Evolutionary conservation across 805 yeast genomes (phyloP), one percentile per base, ranked within the genome.

Genomic region (Pachysolen tannophilus): DNA sequence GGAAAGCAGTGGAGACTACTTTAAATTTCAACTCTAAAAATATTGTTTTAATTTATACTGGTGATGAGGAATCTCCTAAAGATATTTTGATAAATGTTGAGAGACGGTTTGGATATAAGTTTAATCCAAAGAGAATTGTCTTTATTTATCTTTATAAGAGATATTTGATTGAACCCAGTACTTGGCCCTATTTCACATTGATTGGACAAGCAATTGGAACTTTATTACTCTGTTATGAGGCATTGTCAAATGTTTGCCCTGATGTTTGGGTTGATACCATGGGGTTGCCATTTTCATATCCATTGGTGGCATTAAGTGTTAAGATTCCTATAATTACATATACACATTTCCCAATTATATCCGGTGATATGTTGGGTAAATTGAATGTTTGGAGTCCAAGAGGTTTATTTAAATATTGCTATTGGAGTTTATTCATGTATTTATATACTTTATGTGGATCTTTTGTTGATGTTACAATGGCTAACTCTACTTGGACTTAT

Each of bases 251-350:
- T 45, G 66, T 84, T 27, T 59, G 75, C 6, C 97, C 97, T 0
- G 97, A 92, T 53, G 67, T 86, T n/a, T 86, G 87, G 75, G 68
- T 92, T 24, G 98, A 92, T 51, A 88, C 98, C 1, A 80, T 86
- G 72, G 98, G 98, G 0, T 76, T 83, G 35, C 97, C 98, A 3
- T 92, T 90, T 39, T 62, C 81, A 17, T 90, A 87, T 55, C 83
- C 85, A 2, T 50, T 81, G 16, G 75, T 83, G 0, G 55, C 68
- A 16, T 51, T 62, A 43, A 57, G 75, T 31, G 64, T 83, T 25
- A 67, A 69, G 41, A 61, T 86, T 20, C 98, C 98, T 1, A 70
- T 92, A 19, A 60, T 82, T 17, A 75, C 95, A 1, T 92, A 92
- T 50, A 84, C 86, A n/a, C 99, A 92, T 59, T 92, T 83, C 61